These are phyloP conservation scores for Ensete ventricosum DNA, from an alignment of 176 grass and related monocot genomes.

Conservation along the genomic window DNA sequence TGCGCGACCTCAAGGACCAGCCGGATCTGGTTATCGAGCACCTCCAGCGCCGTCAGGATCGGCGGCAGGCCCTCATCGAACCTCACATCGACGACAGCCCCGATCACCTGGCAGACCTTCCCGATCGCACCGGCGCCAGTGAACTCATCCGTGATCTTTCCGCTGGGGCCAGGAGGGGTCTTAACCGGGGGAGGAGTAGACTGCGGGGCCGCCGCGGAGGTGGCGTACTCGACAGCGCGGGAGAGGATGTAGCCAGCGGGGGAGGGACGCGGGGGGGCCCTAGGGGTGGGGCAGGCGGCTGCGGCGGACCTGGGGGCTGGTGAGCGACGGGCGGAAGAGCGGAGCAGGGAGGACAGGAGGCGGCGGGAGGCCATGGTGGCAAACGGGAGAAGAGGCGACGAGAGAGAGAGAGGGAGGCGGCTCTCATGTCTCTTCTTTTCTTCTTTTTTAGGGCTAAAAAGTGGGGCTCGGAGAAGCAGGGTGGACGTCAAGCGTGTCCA, in stretches of 20 bases:
- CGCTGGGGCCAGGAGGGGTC: conserved; percentile 20
- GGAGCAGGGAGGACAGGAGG: conserved; percentile 58
- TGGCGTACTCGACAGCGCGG: conserved; percentile 20
- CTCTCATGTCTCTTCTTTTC: neutral
- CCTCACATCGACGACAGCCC: conserved; percentile 89
- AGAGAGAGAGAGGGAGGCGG: neutral
- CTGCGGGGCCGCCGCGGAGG: conserved; percentile 23
- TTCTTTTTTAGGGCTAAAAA: neutral
- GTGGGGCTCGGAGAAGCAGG: neutral
- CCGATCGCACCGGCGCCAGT: conserved; percentile 85
- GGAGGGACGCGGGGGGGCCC: conserved; percentile 39
- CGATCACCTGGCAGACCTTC: conserved; percentile 93
- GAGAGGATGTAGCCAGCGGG: conserved; percentile 35
- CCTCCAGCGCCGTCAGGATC: conserved; percentile 96
- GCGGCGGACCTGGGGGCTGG: conserved; percentile 54
- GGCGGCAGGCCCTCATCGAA: conserved; percentile 84
- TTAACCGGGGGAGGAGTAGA: neutral
- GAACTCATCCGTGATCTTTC: conserved; percentile 96
- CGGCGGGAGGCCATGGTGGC: conserved; percentile 79
- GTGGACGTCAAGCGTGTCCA: neutral
- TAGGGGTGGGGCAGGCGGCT: conserved; percentile 51
- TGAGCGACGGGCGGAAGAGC: conserved; percentile 21
- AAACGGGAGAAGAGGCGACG: neutral
- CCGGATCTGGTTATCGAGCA: conserved; percentile 90
- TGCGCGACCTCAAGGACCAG: conserved; percentile 94